Conservation (phyloP, 2,329 filamentous ascomycete genomes). For the Neofusicoccum ribis region DNA sequence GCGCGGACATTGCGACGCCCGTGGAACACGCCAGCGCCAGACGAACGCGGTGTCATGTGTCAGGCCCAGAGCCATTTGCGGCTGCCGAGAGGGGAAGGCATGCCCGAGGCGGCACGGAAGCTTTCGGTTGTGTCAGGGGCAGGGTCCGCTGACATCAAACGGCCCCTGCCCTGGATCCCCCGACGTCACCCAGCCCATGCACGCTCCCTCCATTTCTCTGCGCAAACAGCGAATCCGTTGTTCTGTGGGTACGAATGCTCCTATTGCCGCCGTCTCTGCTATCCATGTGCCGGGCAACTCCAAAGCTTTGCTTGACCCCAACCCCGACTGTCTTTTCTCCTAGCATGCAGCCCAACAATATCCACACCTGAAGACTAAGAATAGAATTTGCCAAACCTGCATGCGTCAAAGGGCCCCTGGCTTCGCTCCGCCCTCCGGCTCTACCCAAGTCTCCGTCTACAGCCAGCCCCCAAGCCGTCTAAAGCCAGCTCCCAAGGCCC, state of each 20-base stretch:
- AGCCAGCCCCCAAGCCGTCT: neutral
- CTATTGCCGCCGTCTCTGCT: neutral
- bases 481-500: neutral
- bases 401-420: neutral
- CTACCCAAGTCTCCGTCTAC: neutral
- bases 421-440: neutral
- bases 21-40: neutral
- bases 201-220: conserved; percentile 2
- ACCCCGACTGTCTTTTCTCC: neutral
- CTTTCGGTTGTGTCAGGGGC: neutral
- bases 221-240: neutral
- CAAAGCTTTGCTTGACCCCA: neutral
- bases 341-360: neutral
- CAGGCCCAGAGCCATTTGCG: neutral
- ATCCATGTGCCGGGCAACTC: neutral
- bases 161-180: neutral
- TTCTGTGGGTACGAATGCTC: neutral
- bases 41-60: neutral
- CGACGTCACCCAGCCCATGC: neutral
- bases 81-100: neutral
- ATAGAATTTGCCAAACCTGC: neutral
- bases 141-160: conserved; percentile 1
- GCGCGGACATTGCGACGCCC: neutral
- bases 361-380: neutral
- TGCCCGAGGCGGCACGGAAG: neutral